phyloP scores from a whole-genome alignment of 2,329 filamentous ascomycete species.

The Penicillium sp. region DNA sequence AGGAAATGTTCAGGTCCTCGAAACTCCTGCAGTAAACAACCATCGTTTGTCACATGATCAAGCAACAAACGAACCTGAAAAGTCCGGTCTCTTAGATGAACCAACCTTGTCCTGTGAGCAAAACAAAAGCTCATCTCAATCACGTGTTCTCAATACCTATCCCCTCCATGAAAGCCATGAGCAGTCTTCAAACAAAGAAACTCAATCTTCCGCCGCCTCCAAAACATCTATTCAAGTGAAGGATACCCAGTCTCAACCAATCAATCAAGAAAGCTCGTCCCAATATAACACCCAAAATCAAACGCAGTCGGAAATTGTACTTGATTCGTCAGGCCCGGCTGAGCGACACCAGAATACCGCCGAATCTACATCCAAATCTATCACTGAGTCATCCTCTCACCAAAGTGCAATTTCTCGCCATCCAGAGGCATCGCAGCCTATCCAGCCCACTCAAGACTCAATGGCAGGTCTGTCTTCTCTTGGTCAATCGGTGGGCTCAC shows the following conservation, averaged over 20 bases:
- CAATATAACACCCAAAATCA: slow-evolving; percentile 20
- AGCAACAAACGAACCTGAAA: not conserved
- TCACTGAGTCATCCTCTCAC: slow-evolving; percentile 20
- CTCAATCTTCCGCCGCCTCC: slow-evolving; percentile 10
- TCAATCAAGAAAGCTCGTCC: slow-evolving; percentile 17
- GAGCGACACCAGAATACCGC: slow-evolving; percentile 18
- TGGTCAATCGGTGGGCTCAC: slow-evolving; percentile 1
- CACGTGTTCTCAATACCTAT: slow-evolving; percentile 40
- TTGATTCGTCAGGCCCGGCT: slow-evolving; percentile 30
- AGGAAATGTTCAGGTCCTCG: slow-evolving; percentile 36
- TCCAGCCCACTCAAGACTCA: slow-evolving; percentile 9
- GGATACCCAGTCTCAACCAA: slow-evolving; percentile 31
- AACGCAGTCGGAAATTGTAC: slow-evolving; percentile 18
- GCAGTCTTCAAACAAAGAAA: slow-evolving; percentile 22
- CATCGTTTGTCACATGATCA: slow-evolving; percentile 8
- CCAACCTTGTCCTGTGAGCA: slow-evolving; percentile 25
- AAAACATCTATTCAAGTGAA: slow-evolving; percentile 18
- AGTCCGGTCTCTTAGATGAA: not conserved
- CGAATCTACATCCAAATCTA: slow-evolving; percentile 8
- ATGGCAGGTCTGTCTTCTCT: not conserved
- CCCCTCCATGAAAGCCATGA: slow-evolving; percentile 26
- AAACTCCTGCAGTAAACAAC: slow-evolving; percentile 31
- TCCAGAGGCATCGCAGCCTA: slow-evolving; percentile 6
- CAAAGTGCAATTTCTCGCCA: slow-evolving; percentile 26
- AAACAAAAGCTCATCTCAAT: slow-evolving; percentile 38